phyloP scores from a whole-genome alignment of 805 yeast species.

The Lachancea sp. region DNA sequence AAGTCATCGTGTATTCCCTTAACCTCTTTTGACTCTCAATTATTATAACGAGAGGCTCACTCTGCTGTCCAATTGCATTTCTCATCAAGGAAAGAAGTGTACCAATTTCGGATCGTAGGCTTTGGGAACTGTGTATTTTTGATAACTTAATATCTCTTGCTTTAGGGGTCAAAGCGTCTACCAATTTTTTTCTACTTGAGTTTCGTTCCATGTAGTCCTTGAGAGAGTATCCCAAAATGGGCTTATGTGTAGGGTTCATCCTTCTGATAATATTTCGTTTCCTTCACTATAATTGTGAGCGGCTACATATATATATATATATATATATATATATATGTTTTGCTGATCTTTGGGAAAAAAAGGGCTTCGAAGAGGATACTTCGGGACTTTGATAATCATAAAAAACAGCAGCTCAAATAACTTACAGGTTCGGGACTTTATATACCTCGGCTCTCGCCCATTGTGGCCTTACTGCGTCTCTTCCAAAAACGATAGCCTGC shows the following conservation, averaged over 20 bases:
- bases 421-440: too few relatives aligned
- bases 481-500: constrained; percentile 43
- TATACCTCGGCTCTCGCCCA: too few relatives aligned
- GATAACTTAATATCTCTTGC: constrained; percentile 1
- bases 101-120: constrained; percentile 10
- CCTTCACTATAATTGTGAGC: too few relatives aligned
- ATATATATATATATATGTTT: too few relatives aligned
- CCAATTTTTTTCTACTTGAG: constrained; percentile 12
- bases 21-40: constrained; percentile 5
- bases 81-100: constrained; percentile 15
- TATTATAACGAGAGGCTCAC: constrained; percentile 11
- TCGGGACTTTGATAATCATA: too few relatives aligned
- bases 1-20: neutral
- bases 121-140: neutral
- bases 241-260: neutral
- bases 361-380: too few relatives aligned
- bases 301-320: too few relatives aligned
- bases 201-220: neutral
- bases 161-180: constrained; percentile 14
- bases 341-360: too few relatives aligned
- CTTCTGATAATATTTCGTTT: too few relatives aligned
- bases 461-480: constrained; percentile 12
- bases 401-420: too few relatives aligned
- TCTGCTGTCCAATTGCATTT: constrained; percentile 22
- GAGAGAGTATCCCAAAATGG: neutral